These are phyloP conservation scores for Periconia digitata DNA, from an alignment of 2,329 filamentous ascomycete genomes.

Conservation along the genomic window DNA sequence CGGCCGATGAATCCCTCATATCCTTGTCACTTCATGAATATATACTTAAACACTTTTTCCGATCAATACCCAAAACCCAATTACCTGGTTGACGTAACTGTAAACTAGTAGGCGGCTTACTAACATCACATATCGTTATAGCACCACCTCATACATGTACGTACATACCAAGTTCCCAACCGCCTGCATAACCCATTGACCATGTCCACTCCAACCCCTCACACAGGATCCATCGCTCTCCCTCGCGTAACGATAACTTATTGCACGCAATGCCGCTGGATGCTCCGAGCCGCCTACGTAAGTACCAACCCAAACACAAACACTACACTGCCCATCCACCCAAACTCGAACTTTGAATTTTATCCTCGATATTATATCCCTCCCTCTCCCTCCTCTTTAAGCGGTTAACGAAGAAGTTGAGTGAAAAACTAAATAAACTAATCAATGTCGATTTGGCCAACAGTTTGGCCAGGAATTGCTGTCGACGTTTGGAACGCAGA, in stretches of 20 bases:
- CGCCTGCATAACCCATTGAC: neutral
- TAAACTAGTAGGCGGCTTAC: neutral
- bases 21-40: too few relatives aligned
- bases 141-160: neutral
- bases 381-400: neutral
- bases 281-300: slow-evolving; percentile 84
- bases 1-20: too few relatives aligned
- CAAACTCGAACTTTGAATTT: neutral
- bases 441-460: neutral
- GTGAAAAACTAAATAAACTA: neutral
- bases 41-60: neutral
- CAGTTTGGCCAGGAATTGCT: slow-evolving; percentile 94
- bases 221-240: slow-evolving; percentile 42
- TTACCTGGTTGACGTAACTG: neutral
- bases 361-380: neutral
- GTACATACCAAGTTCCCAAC: neutral
- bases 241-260: slow-evolving; percentile 86
- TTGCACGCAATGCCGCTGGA: slow-evolving; percentile 94
- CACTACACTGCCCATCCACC: neutral
- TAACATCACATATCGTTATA: neutral
- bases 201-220: slow-evolving; percentile 15
- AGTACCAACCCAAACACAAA: slow-evolving; percentile 22
- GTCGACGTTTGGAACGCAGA: slow-evolving; percentile 80
- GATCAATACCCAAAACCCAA: neutral
- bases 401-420: too few relatives aligned